Percentiles rank a stretch among this genome's conserved stretches.
These are phyloP conservation scores for Saksenaea oblongispora DNA, from an alignment of 371 early-diverging fungal species.

Conservation along the genomic window DNA sequence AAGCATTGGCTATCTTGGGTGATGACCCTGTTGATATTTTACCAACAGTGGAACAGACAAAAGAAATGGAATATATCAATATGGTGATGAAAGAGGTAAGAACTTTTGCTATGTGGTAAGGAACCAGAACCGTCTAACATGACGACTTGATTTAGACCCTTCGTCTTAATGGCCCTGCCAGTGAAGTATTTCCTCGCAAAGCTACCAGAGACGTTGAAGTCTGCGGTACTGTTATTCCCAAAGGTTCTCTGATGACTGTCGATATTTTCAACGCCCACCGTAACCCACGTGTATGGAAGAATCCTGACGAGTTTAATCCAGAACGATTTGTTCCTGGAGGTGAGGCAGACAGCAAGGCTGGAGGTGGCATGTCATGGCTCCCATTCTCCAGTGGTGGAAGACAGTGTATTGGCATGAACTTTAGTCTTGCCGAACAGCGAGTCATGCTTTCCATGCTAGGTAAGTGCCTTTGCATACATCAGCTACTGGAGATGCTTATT, in stretches of 20 bases:
- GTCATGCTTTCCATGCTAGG: conserved; percentile 43
- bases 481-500: background rate
- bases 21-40: conserved; percentile 39
- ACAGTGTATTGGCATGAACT: conserved; percentile 51
- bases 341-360: conserved; percentile 8
- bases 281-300: conserved; percentile 19
- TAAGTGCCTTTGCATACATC: conserved; percentile 1
- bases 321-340: conserved; percentile 17
- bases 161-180: conserved; percentile 10
- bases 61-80: conserved; percentile 18
- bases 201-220: conserved; percentile 16
- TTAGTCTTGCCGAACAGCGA: conserved; percentile 24
- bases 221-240: conserved; percentile 18
- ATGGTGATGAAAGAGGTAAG: conserved; percentile 26
- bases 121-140: background rate
- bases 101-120: background rate
- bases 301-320: conserved; percentile 21
- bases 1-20: conserved; percentile 55
- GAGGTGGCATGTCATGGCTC: conserved; percentile 11
- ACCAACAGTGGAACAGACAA: conserved; percentile 28
- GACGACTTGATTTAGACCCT: background rate
- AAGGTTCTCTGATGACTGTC: conserved; percentile 13
- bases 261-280: conserved; percentile 17
- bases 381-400: conserved; percentile 24
- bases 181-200: conserved; percentile 10